phyloP scores from a whole-genome alignment of 352 stramenopile species.

The Globisporangium lucens region DNA sequence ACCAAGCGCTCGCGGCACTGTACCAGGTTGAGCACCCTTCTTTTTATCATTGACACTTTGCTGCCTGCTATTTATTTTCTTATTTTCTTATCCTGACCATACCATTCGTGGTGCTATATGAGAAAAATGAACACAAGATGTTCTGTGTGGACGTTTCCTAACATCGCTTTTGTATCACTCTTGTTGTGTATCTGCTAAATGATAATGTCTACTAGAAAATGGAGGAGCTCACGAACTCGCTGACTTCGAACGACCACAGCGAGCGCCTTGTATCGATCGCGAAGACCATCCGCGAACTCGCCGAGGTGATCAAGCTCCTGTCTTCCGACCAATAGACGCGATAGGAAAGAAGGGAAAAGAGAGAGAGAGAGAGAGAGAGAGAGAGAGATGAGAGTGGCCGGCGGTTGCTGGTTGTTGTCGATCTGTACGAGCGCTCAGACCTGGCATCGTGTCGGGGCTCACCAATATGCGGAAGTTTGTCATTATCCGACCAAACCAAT shows the following conservation, averaged over 20 bases:
- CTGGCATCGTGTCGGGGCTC: too few relatives aligned
- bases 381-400: background rate
- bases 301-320: slow-evolving; percentile 51
- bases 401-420: background rate
- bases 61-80: slow-evolving; percentile 10
- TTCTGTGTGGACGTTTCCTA: background rate
- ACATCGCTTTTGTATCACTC: slow-evolving; percentile 6
- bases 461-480: too few relatives aligned
- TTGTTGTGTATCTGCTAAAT: slow-evolving; percentile 8
- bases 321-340: slow-evolving; percentile 6
- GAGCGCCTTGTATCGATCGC: slow-evolving; percentile 53
- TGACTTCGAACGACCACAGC: slow-evolving; percentile 53
- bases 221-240: slow-evolving; percentile 46
- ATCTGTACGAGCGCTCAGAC: background rate
- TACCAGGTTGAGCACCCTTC: slow-evolving; percentile 71
- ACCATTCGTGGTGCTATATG: slow-evolving; percentile 10
- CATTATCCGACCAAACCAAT: too few relatives aligned
- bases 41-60: slow-evolving; percentile 26
- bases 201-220: slow-evolving; percentile 53
- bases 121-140: slow-evolving; percentile 2
- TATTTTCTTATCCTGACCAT: background rate
- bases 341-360: background rate
- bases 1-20: slow-evolving; percentile 54
- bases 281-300: slow-evolving; percentile 67
- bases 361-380: background rate